phyloP scores from a whole-genome alignment of 2,329 filamentous ascomycete species.

The Colletotrichum tabaci region DNA sequence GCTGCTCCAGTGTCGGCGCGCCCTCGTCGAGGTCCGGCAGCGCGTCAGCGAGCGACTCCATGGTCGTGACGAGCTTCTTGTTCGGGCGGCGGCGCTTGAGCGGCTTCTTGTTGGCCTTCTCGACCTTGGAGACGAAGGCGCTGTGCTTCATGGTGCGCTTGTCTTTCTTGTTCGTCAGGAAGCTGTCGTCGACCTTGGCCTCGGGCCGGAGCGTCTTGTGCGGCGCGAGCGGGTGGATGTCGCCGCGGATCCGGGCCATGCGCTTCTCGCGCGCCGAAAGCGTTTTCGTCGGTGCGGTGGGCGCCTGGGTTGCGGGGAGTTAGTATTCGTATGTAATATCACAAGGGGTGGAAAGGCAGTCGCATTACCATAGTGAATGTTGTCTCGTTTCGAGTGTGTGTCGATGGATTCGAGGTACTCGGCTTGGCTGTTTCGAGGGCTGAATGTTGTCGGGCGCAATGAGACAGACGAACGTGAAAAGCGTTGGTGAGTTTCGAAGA shows the following conservation, averaged over 20 bases:
- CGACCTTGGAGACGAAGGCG: conserved; percentile 81
- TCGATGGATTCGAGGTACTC: neutral
- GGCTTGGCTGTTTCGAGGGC: neutral
- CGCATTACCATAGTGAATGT: conserved; percentile 23
- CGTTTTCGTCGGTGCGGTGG: conserved; percentile 63
- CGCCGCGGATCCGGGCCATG: conserved; percentile 64
- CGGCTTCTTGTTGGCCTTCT: conserved; percentile 60
- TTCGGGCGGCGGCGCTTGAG: conserved; percentile 77
- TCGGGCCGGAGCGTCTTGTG: conserved; percentile 67
- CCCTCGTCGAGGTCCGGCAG: conserved; percentile 75
- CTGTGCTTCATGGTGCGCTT: conserved; percentile 88
- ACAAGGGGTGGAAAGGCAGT: fast-evolving
- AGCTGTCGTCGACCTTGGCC: conserved; percentile 68
- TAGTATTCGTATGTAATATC: neutral
- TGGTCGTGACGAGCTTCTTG: conserved; percentile 83
- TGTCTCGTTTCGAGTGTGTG: no score
- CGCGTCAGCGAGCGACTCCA: conserved; percentile 84
- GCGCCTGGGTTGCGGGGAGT: conserved; percentile 39
- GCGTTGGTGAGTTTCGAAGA: conserved; percentile 1
- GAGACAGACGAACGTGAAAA: neutral
- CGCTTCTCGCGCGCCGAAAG: conserved; percentile 72
- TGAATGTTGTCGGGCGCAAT: neutral
- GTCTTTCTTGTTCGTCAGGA: conserved; percentile 83
- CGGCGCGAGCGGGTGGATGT: conserved; percentile 65
- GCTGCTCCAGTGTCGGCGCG: conserved; percentile 59